A percentile compares a stretch with the other conserved stretches of the same genome.
These are phyloP conservation scores for Stemphylium beticola DNA, from an alignment of 2,329 filamentous ascomycete species.

Conservation along the genomic window DNA sequence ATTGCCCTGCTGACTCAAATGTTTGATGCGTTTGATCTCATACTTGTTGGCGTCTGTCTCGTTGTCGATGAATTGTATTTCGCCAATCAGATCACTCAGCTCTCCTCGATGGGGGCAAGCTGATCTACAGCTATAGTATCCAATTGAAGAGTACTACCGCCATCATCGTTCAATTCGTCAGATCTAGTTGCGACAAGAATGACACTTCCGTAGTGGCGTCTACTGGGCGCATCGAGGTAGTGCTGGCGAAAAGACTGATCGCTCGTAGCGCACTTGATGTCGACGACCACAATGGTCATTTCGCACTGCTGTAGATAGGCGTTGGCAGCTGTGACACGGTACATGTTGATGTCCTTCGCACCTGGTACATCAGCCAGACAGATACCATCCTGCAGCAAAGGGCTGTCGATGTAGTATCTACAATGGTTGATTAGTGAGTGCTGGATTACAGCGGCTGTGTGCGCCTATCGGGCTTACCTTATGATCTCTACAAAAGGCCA, in stretches of 20 bases:
- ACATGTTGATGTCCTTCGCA: constrained; percentile 18
- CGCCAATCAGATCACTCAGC: neutral
- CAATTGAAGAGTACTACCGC: neutral
- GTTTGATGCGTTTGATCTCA: constrained; percentile 4
- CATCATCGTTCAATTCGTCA: constrained; percentile 21
- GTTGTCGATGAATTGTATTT: neutral
- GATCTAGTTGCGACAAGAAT: constrained; percentile 28
- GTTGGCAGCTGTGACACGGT: constrained; percentile 14
- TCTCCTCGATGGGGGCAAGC: constrained; percentile 2
- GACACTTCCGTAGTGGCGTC: constrained; percentile 23
- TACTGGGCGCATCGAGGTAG: constrained; percentile 18
- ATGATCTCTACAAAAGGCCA: constrained; percentile 33
- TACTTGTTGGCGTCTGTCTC: neutral
- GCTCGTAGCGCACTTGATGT: constrained; percentile 20
- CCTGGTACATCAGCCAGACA: constrained; percentile 26
- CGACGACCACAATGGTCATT: constrained; percentile 25
- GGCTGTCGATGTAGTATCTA: constrained; percentile 2
- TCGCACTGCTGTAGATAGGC: constrained; percentile 25
- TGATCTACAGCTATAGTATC: constrained; percentile 4
- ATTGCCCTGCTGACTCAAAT: neutral
- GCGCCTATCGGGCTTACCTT: neutral
- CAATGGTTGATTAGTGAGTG: neutral
- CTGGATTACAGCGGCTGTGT: neutral
- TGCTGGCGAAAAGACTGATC: constrained; percentile 15
- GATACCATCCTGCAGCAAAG: neutral